Base-by-base conservation (phyloP, 2,329 filamentous ascomycete genomes). In the Xylaria polymorpha region DNA sequence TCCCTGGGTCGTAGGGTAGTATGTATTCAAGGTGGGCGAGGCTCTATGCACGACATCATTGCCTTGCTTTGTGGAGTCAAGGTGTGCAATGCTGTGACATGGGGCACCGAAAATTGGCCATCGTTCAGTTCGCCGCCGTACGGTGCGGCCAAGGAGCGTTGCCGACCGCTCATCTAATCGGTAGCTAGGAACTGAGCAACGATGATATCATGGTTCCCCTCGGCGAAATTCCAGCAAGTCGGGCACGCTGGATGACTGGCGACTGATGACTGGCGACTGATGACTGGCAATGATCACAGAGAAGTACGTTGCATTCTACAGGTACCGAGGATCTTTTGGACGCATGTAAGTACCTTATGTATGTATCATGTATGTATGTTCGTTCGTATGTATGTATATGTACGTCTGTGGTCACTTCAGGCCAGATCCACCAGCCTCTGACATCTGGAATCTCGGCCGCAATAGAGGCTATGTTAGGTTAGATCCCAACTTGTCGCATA, bases 21-120 rank as follows among this genome's bases (percentile, higher is more conserved):
- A 62, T 64, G 56, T 53, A 64, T 62, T 51, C 39, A 62, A 39
- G 58, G 61, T 56, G 35, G 43, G 70, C 72, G 69, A 75, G 72
- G 71, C 70, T 71, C 72, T 64, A 72, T 74, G 75, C 74, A 75
- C 74, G 71, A 74, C 72, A 76, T 70, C 63, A 74, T 66, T 46
- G 66, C 65, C 70, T 69, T 72, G 57, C 65, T 63, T 64, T 62
- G 71, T 73, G 74, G 74, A 43, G 68, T 66, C 41, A 64, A 55
- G 37, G 51, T 64, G 48, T 66, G 62, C 35, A 55, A 32, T 44
- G 32, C 56, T 56, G 20, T 59, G 63, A 66, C 57, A 51, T 65
- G 71, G 67, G 43, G 65, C 60, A 62, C 67, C 43, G 32, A 69
- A 63, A 48, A 39, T 50, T 64, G 53, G 62, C 59, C 62, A 68